A percentile compares a stretch with the other conserved stretches of the same genome.
phyloP scores from a whole-genome alignment of 345 rosid species.

The Excoecaria cochinchinensis region DNA sequence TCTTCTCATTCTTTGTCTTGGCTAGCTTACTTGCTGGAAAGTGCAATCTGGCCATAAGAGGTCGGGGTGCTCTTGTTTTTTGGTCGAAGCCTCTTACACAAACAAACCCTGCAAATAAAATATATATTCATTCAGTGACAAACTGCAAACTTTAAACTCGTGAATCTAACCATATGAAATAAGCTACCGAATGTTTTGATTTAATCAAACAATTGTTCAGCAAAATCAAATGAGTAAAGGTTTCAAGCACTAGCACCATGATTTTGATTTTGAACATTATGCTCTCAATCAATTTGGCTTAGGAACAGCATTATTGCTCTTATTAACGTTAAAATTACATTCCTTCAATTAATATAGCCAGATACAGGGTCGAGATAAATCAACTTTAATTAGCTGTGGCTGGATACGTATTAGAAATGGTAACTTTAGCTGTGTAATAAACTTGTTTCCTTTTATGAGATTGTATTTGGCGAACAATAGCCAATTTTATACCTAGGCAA shows the following conservation, averaged over 20 bases:
- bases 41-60: conserved; percentile 75
- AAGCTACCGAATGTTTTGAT: not conserved
- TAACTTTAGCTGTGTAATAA: no score
- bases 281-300: conserved; percentile 1
- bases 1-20: conserved; percentile 28
- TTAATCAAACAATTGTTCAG: not conserved
- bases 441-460: no score
- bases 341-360: not conserved
- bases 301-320: not conserved
- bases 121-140: conserved; percentile 4
- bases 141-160: not conserved
- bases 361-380: not conserved
- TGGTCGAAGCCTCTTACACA: conserved; percentile 91
- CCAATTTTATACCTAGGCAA: not conserved
- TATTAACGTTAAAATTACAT: not conserved
- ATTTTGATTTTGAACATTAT: not conserved
- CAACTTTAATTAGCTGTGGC: no score
- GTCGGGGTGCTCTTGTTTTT: conserved; percentile 74
- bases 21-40: conserved; percentile 55
- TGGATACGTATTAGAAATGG: no score
- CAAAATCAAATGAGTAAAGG: not conserved
- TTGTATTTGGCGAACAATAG: no score
- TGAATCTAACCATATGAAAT: not conserved
- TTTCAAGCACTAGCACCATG: not conserved
- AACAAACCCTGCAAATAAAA: conserved; percentile 62